Evolutionary conservation across 2,329 filamentous ascomycete species (phyloP).

Genomic region (Parafenestella ontariensis): DNA sequence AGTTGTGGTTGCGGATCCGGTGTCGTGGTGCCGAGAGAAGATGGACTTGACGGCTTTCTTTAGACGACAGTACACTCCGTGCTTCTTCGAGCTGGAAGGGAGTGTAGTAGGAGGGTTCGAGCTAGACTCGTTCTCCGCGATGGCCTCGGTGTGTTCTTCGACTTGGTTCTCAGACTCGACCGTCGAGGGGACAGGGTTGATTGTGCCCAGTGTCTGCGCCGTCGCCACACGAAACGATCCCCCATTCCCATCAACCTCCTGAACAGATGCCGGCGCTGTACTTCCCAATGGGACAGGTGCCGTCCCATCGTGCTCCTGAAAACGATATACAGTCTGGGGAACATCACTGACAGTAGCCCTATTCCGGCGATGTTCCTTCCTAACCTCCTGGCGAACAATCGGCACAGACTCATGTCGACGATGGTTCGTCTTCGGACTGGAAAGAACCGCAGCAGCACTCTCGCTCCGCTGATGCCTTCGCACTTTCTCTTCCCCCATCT

Average conservation of each 20-base stretch:
- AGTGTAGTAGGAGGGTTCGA: neutral
- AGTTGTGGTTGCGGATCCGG: neutral
- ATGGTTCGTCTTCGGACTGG: neutral
- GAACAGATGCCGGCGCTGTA: too few species aligned
- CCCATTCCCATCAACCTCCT: too few species aligned
- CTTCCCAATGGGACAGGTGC: neutral
- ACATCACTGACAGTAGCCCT: neutral
- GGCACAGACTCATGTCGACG: neutral
- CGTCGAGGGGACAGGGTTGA: too few species aligned
- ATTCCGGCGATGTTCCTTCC: neutral
- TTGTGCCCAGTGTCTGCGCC: too few species aligned
- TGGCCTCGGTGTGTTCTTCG: neutral
- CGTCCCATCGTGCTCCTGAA: neutral
- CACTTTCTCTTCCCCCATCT: neutral
- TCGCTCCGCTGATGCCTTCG: slow-evolving; percentile 6
- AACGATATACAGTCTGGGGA: neutral
- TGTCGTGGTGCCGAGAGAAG: neutral
- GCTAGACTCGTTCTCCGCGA: neutral
- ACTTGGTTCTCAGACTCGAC: too few species aligned
- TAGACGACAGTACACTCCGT: slow-evolving; percentile 4
- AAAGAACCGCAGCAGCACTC: neutral
- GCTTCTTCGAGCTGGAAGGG: neutral
- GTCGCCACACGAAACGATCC: too few species aligned
- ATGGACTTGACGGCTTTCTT: neutral
- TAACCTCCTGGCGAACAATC: neutral